Percentiles rank a stretch among this genome's conserved stretches.
These are phyloP conservation scores for Metschnikowia vanudenii DNA, from an alignment of 805 yeast species.

Conservation along the genomic window DNA sequence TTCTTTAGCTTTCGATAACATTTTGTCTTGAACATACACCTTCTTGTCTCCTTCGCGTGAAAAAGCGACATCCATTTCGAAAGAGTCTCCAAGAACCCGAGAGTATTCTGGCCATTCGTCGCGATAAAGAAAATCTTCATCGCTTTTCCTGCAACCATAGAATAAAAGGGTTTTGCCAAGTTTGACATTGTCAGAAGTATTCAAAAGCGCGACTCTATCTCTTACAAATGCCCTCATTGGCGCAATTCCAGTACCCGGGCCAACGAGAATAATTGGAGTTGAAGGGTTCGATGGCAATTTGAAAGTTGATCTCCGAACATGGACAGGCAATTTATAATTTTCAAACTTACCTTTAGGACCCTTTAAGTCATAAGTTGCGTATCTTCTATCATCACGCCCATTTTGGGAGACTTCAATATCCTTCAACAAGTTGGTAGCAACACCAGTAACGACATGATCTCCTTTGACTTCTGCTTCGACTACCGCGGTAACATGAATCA, in stretches of 20 bases:
- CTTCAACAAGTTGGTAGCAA: slow-evolving; percentile 83
- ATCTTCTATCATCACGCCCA: slow-evolving; percentile 35
- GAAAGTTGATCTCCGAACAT: slow-evolving; percentile 91
- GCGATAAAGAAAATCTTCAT: slow-evolving; percentile 78
- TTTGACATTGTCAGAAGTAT: slow-evolving; percentile 22
- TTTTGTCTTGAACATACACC: slow-evolving; percentile 82
- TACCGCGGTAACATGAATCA: slow-evolving; percentile 84
- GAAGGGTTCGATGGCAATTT: slow-evolving; percentile 84
- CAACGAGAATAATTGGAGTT: slow-evolving; percentile 86
- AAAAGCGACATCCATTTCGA: slow-evolving; percentile 79
- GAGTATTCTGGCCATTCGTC: slow-evolving; percentile 87
- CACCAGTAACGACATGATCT: slow-evolving; percentile 62
- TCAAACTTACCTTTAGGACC: slow-evolving; percentile 73
- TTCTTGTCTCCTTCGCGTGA: slow-evolving; percentile 65
- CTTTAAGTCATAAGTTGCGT: slow-evolving; percentile 63
- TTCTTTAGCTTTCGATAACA: slow-evolving; percentile 52
- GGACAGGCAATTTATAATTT: slow-evolving; percentile 75
- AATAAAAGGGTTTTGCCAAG: slow-evolving; percentile 77
- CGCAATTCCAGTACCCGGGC: slow-evolving; percentile 99
- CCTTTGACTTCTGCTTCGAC: slow-evolving; percentile 62
- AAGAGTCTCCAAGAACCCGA: slow-evolving; percentile 55
- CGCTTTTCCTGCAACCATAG: slow-evolving; percentile 81
- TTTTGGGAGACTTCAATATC: slow-evolving; percentile 64
- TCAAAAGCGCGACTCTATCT: slow-evolving; percentile 67
- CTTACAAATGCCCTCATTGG: slow-evolving; percentile 95